phyloP scores from a whole-genome alignment of 2,329 filamentous ascomycete species.

The Pseudogymnoascus sp. region DNA sequence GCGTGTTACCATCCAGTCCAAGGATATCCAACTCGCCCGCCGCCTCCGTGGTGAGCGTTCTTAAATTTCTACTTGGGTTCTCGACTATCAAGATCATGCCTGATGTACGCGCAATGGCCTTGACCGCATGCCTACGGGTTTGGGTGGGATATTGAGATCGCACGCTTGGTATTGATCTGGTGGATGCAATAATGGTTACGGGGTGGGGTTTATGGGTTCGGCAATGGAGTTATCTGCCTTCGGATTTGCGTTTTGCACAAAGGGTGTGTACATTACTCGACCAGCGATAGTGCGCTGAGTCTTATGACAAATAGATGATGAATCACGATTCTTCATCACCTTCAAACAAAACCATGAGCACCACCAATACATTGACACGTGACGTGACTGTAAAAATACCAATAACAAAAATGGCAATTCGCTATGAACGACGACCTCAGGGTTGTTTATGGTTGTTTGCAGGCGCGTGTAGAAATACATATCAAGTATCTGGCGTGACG shows the following conservation, averaged over 20 bases:
- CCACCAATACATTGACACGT: not conserved
- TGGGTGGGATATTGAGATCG: not conserved
- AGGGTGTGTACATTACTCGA: constrained; percentile 26
- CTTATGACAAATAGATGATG: constrained; percentile 16
- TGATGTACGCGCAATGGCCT: constrained; percentile 13
- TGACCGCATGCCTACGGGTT: constrained; percentile 10
- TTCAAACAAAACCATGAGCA: constrained; percentile 6
- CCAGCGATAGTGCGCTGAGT: constrained; percentile 28
- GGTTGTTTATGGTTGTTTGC: too few species aligned
- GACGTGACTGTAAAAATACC: not conserved
- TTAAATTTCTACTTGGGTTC: constrained; percentile 40
- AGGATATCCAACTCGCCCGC: constrained; percentile 95
- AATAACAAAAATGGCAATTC: too few species aligned
- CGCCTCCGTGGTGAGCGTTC: constrained; percentile 91
- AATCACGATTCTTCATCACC: constrained; percentile 10
- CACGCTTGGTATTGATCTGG: constrained; percentile 9
- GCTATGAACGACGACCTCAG: too few species aligned
- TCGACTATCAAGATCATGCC: constrained; percentile 13
- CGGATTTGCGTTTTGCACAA: constrained; percentile 20
- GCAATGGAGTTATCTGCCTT: constrained; percentile 3
- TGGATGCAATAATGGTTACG: constrained; percentile 11
- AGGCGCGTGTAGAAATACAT: too few species aligned
- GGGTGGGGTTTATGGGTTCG: constrained; percentile 20
- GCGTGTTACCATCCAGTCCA: constrained; percentile 93
- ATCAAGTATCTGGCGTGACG: too few species aligned